Evolutionary conservation across 495 filamentous ascomycete genomes (phyloP), one percentile per base, ranked within the genome.

Genomic region (Neurospora pannonica): DNA sequence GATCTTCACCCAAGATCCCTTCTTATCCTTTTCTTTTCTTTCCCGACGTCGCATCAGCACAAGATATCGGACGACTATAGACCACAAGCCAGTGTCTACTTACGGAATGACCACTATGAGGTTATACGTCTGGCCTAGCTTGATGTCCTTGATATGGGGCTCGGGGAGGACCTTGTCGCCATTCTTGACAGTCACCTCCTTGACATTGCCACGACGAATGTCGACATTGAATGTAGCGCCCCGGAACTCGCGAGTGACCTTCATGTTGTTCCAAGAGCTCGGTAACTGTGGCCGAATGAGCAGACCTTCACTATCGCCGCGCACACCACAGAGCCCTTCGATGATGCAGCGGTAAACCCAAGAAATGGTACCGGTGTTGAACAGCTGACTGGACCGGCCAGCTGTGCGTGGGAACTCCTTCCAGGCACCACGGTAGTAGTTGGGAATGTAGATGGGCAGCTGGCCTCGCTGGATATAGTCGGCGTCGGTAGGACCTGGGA

Each of bases 311-410:
- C 75, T 73, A 36, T 86, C 86, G 15, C 87, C 87, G 17, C 83
- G 80, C 46, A 89, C 76, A 5, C 87, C 87, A 73, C 86, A 89
- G 1, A 89, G 79, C 0, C 86, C 86, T 75, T 89, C 87, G 73
- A 86, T 82, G 76, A 89, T 84, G 77, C 81, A 85, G 15, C 87
- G 83, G 80, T 89, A 89, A 2, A 79, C 86, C 87, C 87, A 88
- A 36, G 84, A 85, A 11, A 87, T 84, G 24, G 86, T 89, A 54
- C 87, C 87, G 37, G 87, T 89, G 81, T 89, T 89, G 80, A 89
- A 89, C 38, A 89, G 74, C 75, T 87, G 86, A 76, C 85, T 87
- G 10, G 85, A 87, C 2, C 87, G 84, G 0, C 87, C 87, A 8
- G 86, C 86, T 1, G 86, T 88, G 67, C 86, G 83, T 4, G 86